Base-by-base conservation (phyloP, 306 rosid genomes). In the Crotalaria pallida region DNA sequence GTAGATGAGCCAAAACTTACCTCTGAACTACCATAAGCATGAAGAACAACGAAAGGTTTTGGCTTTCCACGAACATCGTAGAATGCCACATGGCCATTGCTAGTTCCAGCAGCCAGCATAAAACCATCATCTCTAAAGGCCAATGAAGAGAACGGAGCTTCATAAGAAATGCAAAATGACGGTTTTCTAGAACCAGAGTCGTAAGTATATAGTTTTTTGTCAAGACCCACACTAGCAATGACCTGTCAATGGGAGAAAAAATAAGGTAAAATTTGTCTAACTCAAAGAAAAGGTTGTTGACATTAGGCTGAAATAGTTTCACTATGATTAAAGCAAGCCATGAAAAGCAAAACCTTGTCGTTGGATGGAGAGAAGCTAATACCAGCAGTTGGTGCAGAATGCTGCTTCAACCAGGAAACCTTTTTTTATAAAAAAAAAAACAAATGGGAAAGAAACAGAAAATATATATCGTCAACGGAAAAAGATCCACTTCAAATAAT, bases 331-430 rank as follows among this genome's bases (percentile, higher is more conserved):
- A 15, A 69, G 73, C 65, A 77, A 50, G 22, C 52, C 57, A 41
- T 51, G 31, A 49, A 64, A 29, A 77, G 67, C 38, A 65, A 74
- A 67, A 95, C 99, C 99, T 95, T 95, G 86, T 95, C 99, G 75
- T 85, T 95, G 79, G 97, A 86, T 51, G 97, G 96, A 66, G 97
- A 95, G 86, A 95, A 91, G 87, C 97, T 80, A 85, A 91, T 81
- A 74, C 96, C 99, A 76, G 97, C 97, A 75, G 96, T 85, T 56
- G 99, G 99, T 21, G 99, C 99, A 65, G 97, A 91, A 83, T 95
- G 99, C 82, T 89, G 99, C 85, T 91, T 95, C 88, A 77, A 73
- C 99, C 99, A 95, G 67, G 99, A 91, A 58, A 85, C 82, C 99
- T 95, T 75, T 33, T 69, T 58, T 80, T 22, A 24, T 4, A 0